Conservation (phyloP, 1,139 yeast genomes). For the Kazachstania sp. region DNA sequence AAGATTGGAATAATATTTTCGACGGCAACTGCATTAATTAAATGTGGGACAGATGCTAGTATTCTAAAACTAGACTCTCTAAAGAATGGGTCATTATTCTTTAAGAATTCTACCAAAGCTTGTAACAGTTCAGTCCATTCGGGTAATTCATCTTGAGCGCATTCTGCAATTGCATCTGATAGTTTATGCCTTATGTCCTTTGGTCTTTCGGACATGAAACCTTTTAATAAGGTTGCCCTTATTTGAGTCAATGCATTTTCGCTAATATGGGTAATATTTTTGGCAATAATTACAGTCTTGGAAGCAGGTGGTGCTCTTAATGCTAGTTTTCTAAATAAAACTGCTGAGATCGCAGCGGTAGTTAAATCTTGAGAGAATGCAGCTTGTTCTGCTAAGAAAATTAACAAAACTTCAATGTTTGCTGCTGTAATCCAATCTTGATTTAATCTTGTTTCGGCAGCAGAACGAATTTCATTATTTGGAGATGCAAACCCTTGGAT, state of each 20-base stretch:
- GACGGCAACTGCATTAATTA: conserved; percentile 53
- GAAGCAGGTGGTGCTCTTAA: conserved; percentile 48
- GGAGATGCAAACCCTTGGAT: conserved; percentile 67
- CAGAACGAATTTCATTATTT: conserved; percentile 63
- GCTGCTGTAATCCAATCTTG: conserved; percentile 63
- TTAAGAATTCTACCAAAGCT: conserved; percentile 60
- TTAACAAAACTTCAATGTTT: conserved; percentile 58
- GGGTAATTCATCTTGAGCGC: conserved; percentile 59
- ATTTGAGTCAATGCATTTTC: conserved; percentile 54
- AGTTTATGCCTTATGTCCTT: conserved; percentile 75
- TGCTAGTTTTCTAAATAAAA: conserved; percentile 79
- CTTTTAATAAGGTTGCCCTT: conserved; percentile 57
- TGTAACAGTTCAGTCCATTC: conserved; percentile 76
- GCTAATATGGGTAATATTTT: conserved; percentile 66
- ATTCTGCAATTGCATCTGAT: conserved; percentile 89
- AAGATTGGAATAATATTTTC: conserved; percentile 60
- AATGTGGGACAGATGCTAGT: conserved; percentile 73
- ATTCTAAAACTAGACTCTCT: conserved; percentile 91
- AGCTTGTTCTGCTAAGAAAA: conserved; percentile 79
- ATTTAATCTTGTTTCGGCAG: conserved; percentile 69
- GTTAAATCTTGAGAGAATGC: conserved; percentile 32
- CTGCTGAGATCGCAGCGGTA: conserved; percentile 52
- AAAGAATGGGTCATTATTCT: conserved; percentile 49
- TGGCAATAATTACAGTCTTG: conserved; percentile 53
- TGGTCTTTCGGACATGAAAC: conserved; percentile 59